Evolutionary conservation across 192 early-diverging fungal genomes (phyloP), one percentile per base, ranked within the genome.

Genomic region (Coemansia sp.): DNA sequence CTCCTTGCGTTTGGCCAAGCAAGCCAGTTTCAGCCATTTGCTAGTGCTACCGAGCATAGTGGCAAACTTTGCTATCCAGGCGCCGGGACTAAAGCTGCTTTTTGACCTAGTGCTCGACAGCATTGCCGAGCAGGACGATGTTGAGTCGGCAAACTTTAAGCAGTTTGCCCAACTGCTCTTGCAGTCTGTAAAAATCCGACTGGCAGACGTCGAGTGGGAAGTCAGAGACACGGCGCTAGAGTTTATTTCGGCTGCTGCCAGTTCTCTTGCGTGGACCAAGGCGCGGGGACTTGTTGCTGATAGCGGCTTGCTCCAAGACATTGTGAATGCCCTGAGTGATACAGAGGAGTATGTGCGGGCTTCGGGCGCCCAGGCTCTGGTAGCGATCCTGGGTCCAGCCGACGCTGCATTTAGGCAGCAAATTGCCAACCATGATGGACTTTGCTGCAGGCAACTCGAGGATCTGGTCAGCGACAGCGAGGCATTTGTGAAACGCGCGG

Each of bases 171-270:
- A 1, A 4, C 22, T 44, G 14, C 35, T 80, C 14, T 29, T 36
- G 15, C 53, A 22, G 34, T 41, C 66, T 2, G 15, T 68, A 3
- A 18, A 57, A 1, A 29, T 39, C 3, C 57, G 77, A 12, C 22
- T 80, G 62, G 71, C 38, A 0, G 77, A 80, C 22, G 65, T 71
- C 12, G 71, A 70, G 59, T 80, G 77, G 77, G 77, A 80, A 52
- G 58, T 62, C 2, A 44, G 77, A 5, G 77, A 80, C 48, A 65
- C 67, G 11, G 67, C 58, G 24, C 41, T 74, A 6, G 77, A 80
- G 64, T 70, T 80, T 58, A 18, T 74, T 2, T 18, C 52, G 3
- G 21, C 34, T 0, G 42, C 56, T 1, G 60, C 53, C 1, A n/a
- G 19, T 35, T 14, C 10, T 4, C 29, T 60, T 11, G 58, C 18